These are phyloP conservation scores for Colletotrichum cordylinicola DNA, from an alignment of 2,329 filamentous ascomycete genomes.

Conservation along the genomic window DNA sequence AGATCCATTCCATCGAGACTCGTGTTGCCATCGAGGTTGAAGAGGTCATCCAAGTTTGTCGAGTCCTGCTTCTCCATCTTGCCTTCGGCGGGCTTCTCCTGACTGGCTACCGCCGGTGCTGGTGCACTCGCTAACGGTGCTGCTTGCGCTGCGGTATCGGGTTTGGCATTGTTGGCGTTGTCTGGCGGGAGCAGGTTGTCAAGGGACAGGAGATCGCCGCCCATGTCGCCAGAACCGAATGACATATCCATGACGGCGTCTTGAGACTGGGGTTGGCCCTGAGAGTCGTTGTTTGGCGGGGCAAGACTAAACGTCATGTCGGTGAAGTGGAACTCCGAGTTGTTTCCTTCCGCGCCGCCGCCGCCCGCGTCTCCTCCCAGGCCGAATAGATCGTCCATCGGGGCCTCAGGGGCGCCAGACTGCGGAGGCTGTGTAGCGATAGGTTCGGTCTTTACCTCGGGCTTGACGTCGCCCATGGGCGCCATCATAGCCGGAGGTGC, in stretches of 20 bases:
- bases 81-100: conserved; percentile 19
- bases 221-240: conserved; percentile 42
- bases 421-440: conserved; percentile 16
- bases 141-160: conserved; percentile 7
- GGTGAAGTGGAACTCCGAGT: conserved; percentile 56
- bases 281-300: conserved; percentile 39
- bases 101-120: conserved; percentile 15
- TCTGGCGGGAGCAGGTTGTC: conserved; percentile 35
- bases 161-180: not conserved
- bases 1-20: conserved; percentile 44
- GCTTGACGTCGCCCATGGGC: conserved; percentile 34
- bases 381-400: conserved; percentile 22
- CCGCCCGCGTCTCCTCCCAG: conserved; percentile 9
- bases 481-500: conserved; percentile 23
- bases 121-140: conserved; percentile 1
- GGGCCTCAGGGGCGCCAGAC: conserved; percentile 23
- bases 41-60: conserved; percentile 51
- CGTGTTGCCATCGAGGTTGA: conserved; percentile 46
- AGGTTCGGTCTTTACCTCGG: conserved; percentile 28
- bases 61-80: conserved; percentile 31
- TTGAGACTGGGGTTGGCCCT: conserved; percentile 30
- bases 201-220: conserved; percentile 33
- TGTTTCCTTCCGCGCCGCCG: conserved; percentile 19
- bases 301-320: conserved; percentile 63
- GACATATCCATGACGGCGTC: conserved; percentile 52